phyloP scores from a whole-genome alignment of 1,284 basidiomycete species.

The Fomes fomentarius region DNA sequence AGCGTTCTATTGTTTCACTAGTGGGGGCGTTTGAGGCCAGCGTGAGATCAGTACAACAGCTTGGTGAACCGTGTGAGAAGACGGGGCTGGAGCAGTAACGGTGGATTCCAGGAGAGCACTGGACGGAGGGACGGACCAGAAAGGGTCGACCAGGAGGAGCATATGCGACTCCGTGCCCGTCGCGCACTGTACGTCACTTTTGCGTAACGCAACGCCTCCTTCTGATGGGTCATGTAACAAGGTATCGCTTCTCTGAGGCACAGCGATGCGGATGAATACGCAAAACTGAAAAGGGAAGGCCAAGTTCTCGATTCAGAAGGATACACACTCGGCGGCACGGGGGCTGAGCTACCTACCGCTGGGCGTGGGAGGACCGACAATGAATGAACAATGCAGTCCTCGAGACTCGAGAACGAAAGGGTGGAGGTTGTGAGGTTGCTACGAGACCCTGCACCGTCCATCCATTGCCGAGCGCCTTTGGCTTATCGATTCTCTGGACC shows the following conservation, averaged over 20 bases:
- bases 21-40: no score
- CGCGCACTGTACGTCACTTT: constrained; percentile 13
- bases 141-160: background rate
- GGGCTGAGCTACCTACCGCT: constrained; percentile 4
- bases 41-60: no score
- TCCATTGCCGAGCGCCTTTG: no score
- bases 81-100: no score
- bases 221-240: constrained; percentile 2
- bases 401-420: background rate
- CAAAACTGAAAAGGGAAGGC: no score
- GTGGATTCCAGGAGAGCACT: background rate
- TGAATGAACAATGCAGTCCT: background rate
- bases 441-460: no score
- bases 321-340: constrained; percentile 1
- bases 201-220: background rate
- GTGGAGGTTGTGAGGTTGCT: background rate
- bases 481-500: no score
- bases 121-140: background rate
- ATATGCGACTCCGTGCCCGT: constrained; percentile 4
- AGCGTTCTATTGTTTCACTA: no score
- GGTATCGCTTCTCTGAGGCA: constrained; percentile 3
- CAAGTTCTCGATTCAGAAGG: no score
- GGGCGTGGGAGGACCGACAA: constrained; percentile 4
- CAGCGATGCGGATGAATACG: no score
- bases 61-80: no score